A percentile compares a stretch with the other conserved stretches of the same genome.
These are phyloP conservation scores for Nakazawaea sp. DNA, from an alignment of 805 yeast species.

Conservation along the genomic window DNA sequence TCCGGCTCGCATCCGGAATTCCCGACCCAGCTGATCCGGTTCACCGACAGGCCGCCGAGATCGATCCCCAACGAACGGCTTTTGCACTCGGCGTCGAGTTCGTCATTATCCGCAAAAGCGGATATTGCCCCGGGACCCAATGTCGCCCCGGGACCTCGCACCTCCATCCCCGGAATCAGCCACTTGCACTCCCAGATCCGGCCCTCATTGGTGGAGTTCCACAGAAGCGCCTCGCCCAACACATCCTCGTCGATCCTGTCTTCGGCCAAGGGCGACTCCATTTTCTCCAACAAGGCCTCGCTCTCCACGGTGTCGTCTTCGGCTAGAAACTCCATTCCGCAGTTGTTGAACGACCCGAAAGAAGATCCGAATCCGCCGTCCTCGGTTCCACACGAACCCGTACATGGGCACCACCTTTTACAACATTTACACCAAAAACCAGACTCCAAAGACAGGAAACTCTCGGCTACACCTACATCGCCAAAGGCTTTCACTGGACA, in stretches of 20 bases:
- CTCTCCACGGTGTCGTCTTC: conserved; percentile 21
- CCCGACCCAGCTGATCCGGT: conserved; percentile 7
- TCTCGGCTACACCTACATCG: background rate
- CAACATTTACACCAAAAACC: conserved; percentile 14
- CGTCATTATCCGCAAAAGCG: background rate
- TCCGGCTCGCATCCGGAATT: conserved; percentile 14
- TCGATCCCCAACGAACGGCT: conserved; percentile 16
- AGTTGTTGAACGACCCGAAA: conserved; percentile 7
- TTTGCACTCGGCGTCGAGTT: conserved; percentile 2
- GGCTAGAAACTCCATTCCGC: conserved; percentile 4
- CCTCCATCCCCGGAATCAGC: conserved; percentile 16
- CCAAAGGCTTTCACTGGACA: too few species aligned
- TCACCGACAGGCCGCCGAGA: conserved; percentile 14
- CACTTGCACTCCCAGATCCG: conserved; percentile 25
- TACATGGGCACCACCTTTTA: conserved; percentile 6
- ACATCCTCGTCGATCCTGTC: conserved; percentile 9
- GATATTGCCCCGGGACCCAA: background rate
- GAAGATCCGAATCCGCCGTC: background rate
- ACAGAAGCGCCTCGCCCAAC: conserved; percentile 14
- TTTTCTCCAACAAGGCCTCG: conserved; percentile 26
- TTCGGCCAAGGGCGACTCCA: conserved; percentile 5
- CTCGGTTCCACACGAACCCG: background rate
- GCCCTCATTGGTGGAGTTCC: conserved; percentile 30
- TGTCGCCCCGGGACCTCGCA: conserved; percentile 1
- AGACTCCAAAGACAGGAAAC: background rate